phyloP scores from a whole-genome alignment of 192 early-diverging fungal genomes.

The Backusella tuberculispora region DNA sequence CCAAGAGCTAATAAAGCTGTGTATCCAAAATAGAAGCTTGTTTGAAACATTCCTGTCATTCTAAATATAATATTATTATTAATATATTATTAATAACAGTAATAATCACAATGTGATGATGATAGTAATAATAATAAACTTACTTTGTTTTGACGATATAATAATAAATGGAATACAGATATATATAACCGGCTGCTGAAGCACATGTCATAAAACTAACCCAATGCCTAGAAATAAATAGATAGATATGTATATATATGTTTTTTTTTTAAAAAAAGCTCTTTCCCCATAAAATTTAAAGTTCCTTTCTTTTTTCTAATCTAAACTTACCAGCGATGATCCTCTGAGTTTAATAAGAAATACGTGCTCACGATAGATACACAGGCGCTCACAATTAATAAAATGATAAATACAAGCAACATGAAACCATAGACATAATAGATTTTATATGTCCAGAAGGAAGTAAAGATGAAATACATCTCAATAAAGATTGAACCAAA shows the following conservation, averaged over 20 bases:
- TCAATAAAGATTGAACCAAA: constrained; percentile 86
- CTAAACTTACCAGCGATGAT: constrained; percentile 69
- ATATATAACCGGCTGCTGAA: constrained; percentile 75
- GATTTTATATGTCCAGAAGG: constrained; percentile 76
- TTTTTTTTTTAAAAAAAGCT: not conserved
- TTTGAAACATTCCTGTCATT: constrained; percentile 82
- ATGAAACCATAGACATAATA: constrained; percentile 86
- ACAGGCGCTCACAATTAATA: constrained; percentile 71
- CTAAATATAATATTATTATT: constrained; percentile 39
- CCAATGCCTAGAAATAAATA: constrained; percentile 62
- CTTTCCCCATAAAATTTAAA: not conserved
- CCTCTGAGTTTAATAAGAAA: constrained; percentile 78
- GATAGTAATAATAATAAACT: constrained; percentile 25
- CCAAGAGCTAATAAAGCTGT: constrained; percentile 68
- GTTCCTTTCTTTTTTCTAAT: not conserved
- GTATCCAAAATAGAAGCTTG: constrained; percentile 83
- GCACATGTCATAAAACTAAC: constrained; percentile 75
- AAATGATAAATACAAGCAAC: constrained; percentile 71
- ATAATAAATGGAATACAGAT: constrained; percentile 81
- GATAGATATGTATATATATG: not conserved
- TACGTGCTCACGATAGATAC: constrained; percentile 77
- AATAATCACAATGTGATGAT: not conserved
- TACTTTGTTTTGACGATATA: constrained; percentile 71
- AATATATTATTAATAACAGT: constrained; percentile 1
- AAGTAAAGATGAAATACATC: constrained; percentile 83